Conservation (phyloP, 768 basidiomycete species). For the Trametes elegans region DNA sequence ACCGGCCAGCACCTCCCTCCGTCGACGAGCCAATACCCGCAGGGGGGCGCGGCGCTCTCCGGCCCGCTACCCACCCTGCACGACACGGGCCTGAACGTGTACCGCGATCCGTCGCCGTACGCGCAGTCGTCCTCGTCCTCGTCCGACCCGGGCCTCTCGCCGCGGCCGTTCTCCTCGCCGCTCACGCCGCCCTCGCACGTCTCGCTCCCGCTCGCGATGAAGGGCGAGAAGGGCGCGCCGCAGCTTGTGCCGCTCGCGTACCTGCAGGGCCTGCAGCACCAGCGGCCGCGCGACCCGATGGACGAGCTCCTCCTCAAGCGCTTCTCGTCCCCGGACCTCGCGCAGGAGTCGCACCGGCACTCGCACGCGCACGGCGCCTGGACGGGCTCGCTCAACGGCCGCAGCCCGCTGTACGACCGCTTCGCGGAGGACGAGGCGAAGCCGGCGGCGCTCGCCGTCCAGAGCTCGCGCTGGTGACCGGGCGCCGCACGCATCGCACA, state of each 20-base stretch:
- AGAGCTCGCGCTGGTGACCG: constrained; percentile 20
- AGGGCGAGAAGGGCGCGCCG: constrained; percentile 2
- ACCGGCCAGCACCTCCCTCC: constrained; percentile 2
- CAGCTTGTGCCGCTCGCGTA: constrained; percentile 62
- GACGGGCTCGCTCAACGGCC: neutral
- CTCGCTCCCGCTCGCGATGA: constrained; percentile 7
- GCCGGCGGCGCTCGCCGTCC: constrained; percentile 14
- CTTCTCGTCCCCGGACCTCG: constrained; percentile 33
- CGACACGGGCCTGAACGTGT: constrained; percentile 14
- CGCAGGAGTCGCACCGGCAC: constrained; percentile 7
- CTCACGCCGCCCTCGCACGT: constrained; percentile 20
- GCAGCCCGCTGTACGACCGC: constrained; percentile 5
- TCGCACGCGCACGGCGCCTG: too few species aligned
- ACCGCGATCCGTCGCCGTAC: constrained; percentile 29
- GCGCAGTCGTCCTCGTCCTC: constrained; percentile 26
- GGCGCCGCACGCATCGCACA: neutral
- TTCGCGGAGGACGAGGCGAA: constrained; percentile 19
- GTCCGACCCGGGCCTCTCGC: constrained; percentile 19
- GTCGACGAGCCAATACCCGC: constrained; percentile 2
- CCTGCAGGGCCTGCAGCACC: constrained; percentile 47
- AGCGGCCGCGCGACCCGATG: constrained; percentile 58
- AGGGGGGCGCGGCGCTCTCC: neutral
- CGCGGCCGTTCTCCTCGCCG: constrained; percentile 19
- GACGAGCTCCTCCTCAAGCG: constrained; percentile 65
- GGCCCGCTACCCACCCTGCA: constrained; percentile 14